Base-by-base conservation (phyloP, 257 asterid species). In the Solanum lycopersicoides region DNA sequence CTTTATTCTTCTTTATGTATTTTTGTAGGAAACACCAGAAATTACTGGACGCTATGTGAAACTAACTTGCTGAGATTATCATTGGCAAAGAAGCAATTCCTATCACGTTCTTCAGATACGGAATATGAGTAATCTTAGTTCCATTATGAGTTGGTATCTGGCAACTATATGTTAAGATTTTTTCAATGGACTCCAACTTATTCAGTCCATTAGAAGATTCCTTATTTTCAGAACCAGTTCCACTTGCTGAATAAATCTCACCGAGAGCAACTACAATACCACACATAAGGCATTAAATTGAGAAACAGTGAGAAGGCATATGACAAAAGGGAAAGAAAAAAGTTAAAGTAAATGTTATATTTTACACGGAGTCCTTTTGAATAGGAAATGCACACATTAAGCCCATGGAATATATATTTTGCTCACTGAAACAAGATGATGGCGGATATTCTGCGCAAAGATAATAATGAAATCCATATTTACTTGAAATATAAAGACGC, bases 41-140 rank as follows among this genome's bases (percentile, higher is more conserved):
- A 35, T 1, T 35, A 35, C 5, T 35, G 7, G 37, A 35, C 5
- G 37, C 7, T 35, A 4, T 35, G 37, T 35, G 37, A 35, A 35
- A 35, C 4, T 35, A 35, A 35, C 7, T 35, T 35, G 1, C 6
- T 0, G 6, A 35, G 7, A 35, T 35, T 35, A 35, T 35, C 96
- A 10, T 92, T 95, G 94, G 98, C 53, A 93, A 90, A 68, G 97
- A 97, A 91, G 94, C 97, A 80, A 93, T 42, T 76, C 98, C 99
- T 11, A 94, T 72, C 91, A 94, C 94, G 80, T 94, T 97, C 88
- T 94, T 92, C 53, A 89, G 87, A 86, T 90, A 87, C 47, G 91
- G 87, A 83, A 92, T 71, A 60, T 90, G 91, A 88, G 94, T 87
- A 77, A 82, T 91, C 82, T 88, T 92, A 85, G 89, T 77, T 88